Conservation (phyloP, 805 yeast genomes). For the Clavispora phyllophila region DNA sequence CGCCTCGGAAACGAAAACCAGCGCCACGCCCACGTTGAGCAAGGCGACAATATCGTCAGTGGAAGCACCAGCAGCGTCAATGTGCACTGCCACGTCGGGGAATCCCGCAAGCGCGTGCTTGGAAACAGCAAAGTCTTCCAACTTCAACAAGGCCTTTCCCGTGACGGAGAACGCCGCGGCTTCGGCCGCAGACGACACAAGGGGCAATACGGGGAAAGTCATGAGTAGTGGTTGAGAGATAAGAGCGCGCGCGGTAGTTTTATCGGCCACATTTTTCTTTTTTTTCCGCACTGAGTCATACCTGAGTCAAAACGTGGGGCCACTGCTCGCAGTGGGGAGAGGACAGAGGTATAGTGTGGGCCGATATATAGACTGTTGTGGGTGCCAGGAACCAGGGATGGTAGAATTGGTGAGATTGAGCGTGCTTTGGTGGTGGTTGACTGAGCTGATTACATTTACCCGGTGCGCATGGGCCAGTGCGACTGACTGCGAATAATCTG, state of each 20-base stretch:
- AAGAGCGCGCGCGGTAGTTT: not conserved
- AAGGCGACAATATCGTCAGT: slow-evolving; percentile 40
- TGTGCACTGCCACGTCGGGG: slow-evolving; percentile 27
- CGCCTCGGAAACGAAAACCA: slow-evolving; percentile 34
- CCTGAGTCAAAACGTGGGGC: not conserved
- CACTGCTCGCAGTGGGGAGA: too few relatives aligned
- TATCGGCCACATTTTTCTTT: not conserved
- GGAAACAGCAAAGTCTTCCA: slow-evolving; percentile 18
- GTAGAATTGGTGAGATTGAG: too few relatives aligned
- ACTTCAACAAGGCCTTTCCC: slow-evolving; percentile 32
- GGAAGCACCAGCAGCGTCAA: slow-evolving; percentile 29
- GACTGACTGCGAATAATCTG: too few relatives aligned
- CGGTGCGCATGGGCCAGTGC: too few relatives aligned
- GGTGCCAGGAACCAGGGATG: too few relatives aligned
- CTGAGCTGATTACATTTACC: too few relatives aligned
- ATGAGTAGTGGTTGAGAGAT: slow-evolving; percentile 11
- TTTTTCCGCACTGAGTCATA: slow-evolving; percentile 7
- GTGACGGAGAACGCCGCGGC: slow-evolving; percentile 24
- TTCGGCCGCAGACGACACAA: slow-evolving; percentile 19
- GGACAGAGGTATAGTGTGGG: too few relatives aligned
- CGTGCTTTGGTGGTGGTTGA: too few relatives aligned
- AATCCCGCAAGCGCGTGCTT: slow-evolving; percentile 29
- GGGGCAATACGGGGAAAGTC: slow-evolving; percentile 39
- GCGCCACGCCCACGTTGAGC: slow-evolving; percentile 57
- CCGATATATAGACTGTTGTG: too few relatives aligned